Conservation (phyloP, 1,139 yeast genomes). For the Yamadazyma dendronema region DNA sequence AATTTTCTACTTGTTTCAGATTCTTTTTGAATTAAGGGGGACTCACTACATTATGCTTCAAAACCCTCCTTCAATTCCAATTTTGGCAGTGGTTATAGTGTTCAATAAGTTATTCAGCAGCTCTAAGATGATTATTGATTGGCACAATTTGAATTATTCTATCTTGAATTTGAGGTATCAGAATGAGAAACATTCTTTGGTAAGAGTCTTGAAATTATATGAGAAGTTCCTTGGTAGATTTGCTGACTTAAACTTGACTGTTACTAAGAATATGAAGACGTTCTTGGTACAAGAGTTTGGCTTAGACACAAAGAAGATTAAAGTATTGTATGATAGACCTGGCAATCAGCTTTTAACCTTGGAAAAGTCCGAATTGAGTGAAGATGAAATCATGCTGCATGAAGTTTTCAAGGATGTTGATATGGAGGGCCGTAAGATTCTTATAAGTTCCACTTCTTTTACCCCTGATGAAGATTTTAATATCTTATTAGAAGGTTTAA, state of each 20-base stretch:
- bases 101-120: constrained; percentile 56
- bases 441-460: constrained; percentile 88
- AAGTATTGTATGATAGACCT: constrained; percentile 72
- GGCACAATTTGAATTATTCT: constrained; percentile 94
- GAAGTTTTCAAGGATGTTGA: constrained; percentile 38
- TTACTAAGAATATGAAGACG: constrained; percentile 69
- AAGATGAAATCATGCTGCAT: constrained; percentile 36
- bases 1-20: constrained; percentile 38
- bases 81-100: constrained; percentile 60
- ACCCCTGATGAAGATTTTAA: constrained; percentile 93
- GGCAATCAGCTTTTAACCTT: constrained; percentile 64
- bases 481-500: constrained; percentile 66
- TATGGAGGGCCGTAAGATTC: constrained; percentile 49
- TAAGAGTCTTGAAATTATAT: constrained; percentile 53
- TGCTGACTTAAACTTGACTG: constrained; percentile 69
- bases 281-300: constrained; percentile 58
- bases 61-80: constrained; percentile 93
- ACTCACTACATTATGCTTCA: constrained; percentile 74
- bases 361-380: constrained; percentile 15
- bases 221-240: constrained; percentile 59
- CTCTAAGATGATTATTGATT: constrained; percentile 74
- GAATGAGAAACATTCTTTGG: constrained; percentile 59
- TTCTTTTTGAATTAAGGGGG: constrained; percentile 58
- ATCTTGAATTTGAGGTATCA: constrained; percentile 68
- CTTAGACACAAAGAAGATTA: constrained; percentile 30